Conservation (phyloP, 805 yeast species). For the Lipomyces oligophaga region DNA sequence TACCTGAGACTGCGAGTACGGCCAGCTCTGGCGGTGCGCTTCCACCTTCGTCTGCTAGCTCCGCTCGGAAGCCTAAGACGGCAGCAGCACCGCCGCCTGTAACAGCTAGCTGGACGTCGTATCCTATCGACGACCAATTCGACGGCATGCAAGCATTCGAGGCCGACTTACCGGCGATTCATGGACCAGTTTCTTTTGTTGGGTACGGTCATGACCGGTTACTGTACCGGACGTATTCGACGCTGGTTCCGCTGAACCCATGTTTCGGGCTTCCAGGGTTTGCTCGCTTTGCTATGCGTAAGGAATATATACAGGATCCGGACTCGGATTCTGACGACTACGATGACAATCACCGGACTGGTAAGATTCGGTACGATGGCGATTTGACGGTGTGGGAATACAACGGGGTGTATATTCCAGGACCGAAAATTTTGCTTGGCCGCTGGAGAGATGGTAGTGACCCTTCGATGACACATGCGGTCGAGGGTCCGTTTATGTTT, state of each 20-base stretch:
- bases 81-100: neutral
- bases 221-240: slow-evolving; percentile 16
- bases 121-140: slow-evolving; percentile 20
- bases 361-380: slow-evolving; percentile 13
- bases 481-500: slow-evolving; percentile 27
- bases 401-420: slow-evolving; percentile 27
- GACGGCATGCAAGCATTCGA: slow-evolving; percentile 25
- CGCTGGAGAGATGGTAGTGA: slow-evolving; percentile 27
- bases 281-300: slow-evolving; percentile 28
- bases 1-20: neutral
- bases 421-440: slow-evolving; percentile 25
- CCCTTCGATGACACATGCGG: slow-evolving; percentile 12
- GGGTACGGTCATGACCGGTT: slow-evolving; percentile 25
- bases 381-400: slow-evolving; percentile 27
- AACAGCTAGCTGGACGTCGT: neutral
- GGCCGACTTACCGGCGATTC: slow-evolving; percentile 17
- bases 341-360: neutral
- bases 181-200: slow-evolving; percentile 19
- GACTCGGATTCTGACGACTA: slow-evolving; percentile 7
- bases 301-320: slow-evolving; percentile 14
- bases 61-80: neutral
- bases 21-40: slow-evolving; percentile 1
- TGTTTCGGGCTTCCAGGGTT: slow-evolving; percentile 27
- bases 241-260: slow-evolving; percentile 17
- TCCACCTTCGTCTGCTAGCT: slow-evolving; percentile 1